A percentile compares a stretch with the other conserved stretches of the same genome.
Conservation (phyloP, 495 filamentous ascomycete species). For the Penicillium parvum region DNA sequence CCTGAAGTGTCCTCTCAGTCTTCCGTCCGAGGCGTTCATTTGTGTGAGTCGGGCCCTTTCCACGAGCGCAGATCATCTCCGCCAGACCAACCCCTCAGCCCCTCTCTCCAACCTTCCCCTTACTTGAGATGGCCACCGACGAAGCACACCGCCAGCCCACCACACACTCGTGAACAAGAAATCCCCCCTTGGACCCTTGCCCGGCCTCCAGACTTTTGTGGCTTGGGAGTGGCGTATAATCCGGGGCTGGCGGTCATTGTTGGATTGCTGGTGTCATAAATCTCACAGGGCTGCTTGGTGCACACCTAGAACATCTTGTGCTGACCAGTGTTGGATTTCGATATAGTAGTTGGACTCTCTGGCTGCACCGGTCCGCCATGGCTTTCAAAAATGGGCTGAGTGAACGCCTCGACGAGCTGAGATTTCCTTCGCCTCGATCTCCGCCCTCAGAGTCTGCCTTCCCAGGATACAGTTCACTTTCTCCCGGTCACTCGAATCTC, state of each 20-base stretch:
- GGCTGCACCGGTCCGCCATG: slow-evolving; percentile 44
- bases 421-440: slow-evolving; percentile 70
- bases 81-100: slow-evolving; percentile 42
- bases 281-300: background rate
- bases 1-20: slow-evolving; percentile 1
- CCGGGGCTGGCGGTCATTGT: background rate
- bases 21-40: slow-evolving; percentile 42
- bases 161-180: too few relatives aligned
- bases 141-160: slow-evolving; percentile 36
- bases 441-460: slow-evolving; percentile 66
- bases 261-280: background rate
- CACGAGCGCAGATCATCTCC: slow-evolving; percentile 30
- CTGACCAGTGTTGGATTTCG: slow-evolving; percentile 24
- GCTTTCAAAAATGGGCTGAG: slow-evolving; percentile 61
- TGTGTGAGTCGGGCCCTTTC: slow-evolving; percentile 35
- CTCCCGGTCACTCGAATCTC: slow-evolving; percentile 57
- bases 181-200: slow-evolving; percentile 1
- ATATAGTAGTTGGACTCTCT: slow-evolving; percentile 35
- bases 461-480: slow-evolving; percentile 64
- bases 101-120: slow-evolving; percentile 35
- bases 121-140: slow-evolving; percentile 28
- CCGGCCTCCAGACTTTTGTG: slow-evolving; percentile 6
- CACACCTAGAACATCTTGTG: slow-evolving; percentile 1
- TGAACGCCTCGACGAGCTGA: slow-evolving; percentile 70
- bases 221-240: background rate